Base-by-base conservation (phyloP, 2,329 filamentous ascomycete genomes). In the Colletotrichum theobromicola region DNA sequence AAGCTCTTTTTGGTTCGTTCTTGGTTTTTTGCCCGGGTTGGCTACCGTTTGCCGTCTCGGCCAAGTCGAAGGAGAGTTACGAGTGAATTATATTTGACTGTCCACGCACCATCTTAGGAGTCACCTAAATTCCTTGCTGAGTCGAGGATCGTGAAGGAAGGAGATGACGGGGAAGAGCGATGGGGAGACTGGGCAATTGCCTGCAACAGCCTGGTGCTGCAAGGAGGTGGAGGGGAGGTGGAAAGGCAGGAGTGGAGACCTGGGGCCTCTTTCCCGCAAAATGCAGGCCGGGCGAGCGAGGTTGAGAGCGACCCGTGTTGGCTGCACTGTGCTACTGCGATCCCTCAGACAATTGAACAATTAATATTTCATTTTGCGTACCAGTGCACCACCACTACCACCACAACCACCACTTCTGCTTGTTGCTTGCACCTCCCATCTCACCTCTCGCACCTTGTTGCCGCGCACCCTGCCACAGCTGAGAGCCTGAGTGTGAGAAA, bases 321-420 rank as follows among this genome's bases (percentile, higher is more conserved):
- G 68, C 69, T 64, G 57, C 46, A 75, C 72, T 75, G 72, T 75
- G 72, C 46, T 34, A n/a, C 57, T 75, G 68, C 55, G 67, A 72
- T 58, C 30, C 67, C 60, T 60, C 37, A 62, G 66, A 67, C 30
- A 61, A 61, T 75, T 57, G n/a, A 46, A 67, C 72, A 67, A 57
- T 62, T 58, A 21, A 21, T 32, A 62, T 67, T 71, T 66, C 60
- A 30, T 35, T 32, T 50, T 55, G 37, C 55, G 67, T 21, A 26
- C 30, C 30, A 68, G 60, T 46, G 71, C 71, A 60, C 50, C 26
- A 24, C 65, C 32, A 28, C 46, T 24, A 28, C 55, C 55, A 58
- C 28, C 26, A 28, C 26, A 28, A 21, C 57, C 24, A 50, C 42
- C 42, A 50, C 26, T 13, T 57, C 28, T 35, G 58, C n/a, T 35